These are phyloP conservation scores for Leishmania aethiopica DNA, from an alignment of 208 protist genomes.

Conservation along the genomic window DNA sequence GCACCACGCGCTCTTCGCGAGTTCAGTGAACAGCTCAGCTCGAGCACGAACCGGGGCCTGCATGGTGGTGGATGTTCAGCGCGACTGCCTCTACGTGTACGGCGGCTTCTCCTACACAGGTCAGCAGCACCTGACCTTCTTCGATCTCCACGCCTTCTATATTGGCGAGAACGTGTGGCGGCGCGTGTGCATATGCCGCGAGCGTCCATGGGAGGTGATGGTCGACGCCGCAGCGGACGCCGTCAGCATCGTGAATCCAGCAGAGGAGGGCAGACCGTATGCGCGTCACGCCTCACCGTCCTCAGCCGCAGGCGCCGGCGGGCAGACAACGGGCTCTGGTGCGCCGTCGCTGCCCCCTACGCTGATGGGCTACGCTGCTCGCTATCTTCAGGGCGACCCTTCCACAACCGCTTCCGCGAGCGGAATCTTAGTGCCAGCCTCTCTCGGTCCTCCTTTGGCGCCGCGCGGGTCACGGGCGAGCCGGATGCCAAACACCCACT, in stretches of 20 bases:
- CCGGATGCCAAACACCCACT: neutral
- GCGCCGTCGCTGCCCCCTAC: constrained; percentile 10
- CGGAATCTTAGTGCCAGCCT: neutral
- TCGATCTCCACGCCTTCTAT: constrained; percentile 62
- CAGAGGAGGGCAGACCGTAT: constrained; percentile 21
- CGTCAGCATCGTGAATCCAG: constrained; percentile 10
- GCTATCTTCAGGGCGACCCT: constrained; percentile 2
- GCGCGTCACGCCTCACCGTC: constrained; percentile 16
- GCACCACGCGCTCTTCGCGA: constrained; percentile 31
- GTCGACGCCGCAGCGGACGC: constrained; percentile 17
- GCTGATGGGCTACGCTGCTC: constrained; percentile 27
- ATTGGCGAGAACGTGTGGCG: constrained; percentile 55
- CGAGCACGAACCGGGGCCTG: constrained; percentile 52
- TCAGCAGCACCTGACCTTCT: constrained; percentile 48
- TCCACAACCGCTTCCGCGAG: neutral
- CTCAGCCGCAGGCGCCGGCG: neutral
- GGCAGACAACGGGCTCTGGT: neutral
- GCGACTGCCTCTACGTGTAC: constrained; percentile 56
- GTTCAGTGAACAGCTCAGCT: constrained; percentile 49
- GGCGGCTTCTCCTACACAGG: constrained; percentile 58
- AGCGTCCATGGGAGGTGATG: constrained; percentile 21
- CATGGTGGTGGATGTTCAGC: constrained; percentile 44
- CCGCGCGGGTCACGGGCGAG: constrained; percentile 9
- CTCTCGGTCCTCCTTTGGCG: constrained; percentile 9
- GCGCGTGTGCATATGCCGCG: constrained; percentile 29